A percentile compares a stretch with the other conserved stretches of the same genome.
phyloP scores from a whole-genome alignment of 2,329 filamentous ascomycete species.

The Xylaria sp. region DNA sequence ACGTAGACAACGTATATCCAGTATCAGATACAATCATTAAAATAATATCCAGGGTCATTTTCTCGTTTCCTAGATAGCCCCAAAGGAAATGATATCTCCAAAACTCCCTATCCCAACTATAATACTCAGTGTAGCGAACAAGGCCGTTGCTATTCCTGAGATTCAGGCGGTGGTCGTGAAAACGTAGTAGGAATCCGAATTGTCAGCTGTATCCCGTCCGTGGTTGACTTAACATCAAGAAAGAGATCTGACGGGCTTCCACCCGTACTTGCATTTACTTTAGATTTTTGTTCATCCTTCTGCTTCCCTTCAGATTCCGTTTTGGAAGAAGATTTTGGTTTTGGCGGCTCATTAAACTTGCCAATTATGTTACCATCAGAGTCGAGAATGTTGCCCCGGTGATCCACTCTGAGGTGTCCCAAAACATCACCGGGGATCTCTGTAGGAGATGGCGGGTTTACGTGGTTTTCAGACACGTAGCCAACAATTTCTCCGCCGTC shows the following conservation, averaged over 20 bases:
- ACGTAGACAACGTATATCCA: not conserved
- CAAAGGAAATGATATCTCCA: no score
- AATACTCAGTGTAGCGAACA: no score
- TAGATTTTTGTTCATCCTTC: constrained; percentile 38
- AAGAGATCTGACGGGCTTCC: constrained; percentile 60
- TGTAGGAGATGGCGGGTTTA: constrained; percentile 32
- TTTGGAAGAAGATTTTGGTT: constrained; percentile 18
- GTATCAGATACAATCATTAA: no score
- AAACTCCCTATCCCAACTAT: no score
- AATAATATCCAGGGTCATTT: no score
- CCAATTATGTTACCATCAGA: constrained; percentile 53
- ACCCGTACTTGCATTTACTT: constrained; percentile 44
- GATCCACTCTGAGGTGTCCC: constrained; percentile 50
- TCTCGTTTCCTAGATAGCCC: no score
- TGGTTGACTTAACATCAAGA: constrained; percentile 61
- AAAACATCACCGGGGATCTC: constrained; percentile 36
- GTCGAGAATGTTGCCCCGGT: constrained; percentile 53
- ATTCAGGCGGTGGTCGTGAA: constrained; percentile 41
- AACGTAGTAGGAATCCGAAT: constrained; percentile 64
- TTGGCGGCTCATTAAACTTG: constrained; percentile 51
- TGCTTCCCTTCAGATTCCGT: constrained; percentile 15
- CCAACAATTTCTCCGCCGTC: constrained; percentile 50
- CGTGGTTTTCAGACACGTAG: constrained; percentile 51
- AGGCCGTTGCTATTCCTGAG: no score
- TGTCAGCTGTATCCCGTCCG: constrained; percentile 61